Conservation (phyloP, 2,329 filamentous ascomycete genomes). For the Fusarium sp. region DNA sequence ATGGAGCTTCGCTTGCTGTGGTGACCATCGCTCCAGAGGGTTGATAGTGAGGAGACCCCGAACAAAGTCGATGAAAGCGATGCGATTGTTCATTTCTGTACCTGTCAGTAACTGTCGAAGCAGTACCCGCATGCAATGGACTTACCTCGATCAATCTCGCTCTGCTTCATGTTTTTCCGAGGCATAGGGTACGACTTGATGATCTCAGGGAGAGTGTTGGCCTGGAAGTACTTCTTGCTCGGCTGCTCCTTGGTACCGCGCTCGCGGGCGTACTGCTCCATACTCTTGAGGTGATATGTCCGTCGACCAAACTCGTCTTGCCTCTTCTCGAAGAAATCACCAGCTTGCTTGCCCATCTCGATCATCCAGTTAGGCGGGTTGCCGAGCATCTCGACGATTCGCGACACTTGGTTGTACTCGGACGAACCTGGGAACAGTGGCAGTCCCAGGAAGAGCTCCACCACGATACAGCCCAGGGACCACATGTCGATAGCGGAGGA, state of each 20-base stretch:
- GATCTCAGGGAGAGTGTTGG: slow-evolving; percentile 93
- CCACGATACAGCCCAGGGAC: slow-evolving; percentile 98
- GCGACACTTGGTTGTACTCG: slow-evolving; percentile 97
- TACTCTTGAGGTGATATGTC: slow-evolving; percentile 91
- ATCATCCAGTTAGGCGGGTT: slow-evolving; percentile 99
- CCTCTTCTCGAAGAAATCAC: slow-evolving; percentile 95
- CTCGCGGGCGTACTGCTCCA: slow-evolving; percentile 97
- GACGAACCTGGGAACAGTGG: slow-evolving; percentile 97
- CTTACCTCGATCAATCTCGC: slow-evolving; percentile 92
- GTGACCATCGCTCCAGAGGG: slow-evolving; percentile 95
- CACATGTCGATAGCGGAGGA: slow-evolving; percentile 99
- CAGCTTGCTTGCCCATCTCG: slow-evolving; percentile 97
- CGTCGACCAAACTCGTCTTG: slow-evolving; percentile 92
- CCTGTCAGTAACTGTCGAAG: slow-evolving; percentile 33
- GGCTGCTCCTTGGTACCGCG: slow-evolving; percentile 98
- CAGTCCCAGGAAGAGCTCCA: slow-evolving; percentile 94
- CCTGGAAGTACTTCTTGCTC: slow-evolving; percentile 99
- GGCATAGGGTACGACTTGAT: slow-evolving; percentile 99
- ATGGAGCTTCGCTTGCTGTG: slow-evolving; percentile 95
- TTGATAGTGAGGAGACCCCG: slow-evolving; percentile 94
- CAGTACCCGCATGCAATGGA: neutral
- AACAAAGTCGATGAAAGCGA: slow-evolving; percentile 98
- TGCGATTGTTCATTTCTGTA: slow-evolving; percentile 96
- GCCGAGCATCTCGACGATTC: slow-evolving; percentile 98
- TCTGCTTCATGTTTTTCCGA: slow-evolving; percentile 98